Evolutionary conservation across 768 basidiomycete genomes (phyloP).

Genomic region (Boletus rufocinnamomeus): DNA sequence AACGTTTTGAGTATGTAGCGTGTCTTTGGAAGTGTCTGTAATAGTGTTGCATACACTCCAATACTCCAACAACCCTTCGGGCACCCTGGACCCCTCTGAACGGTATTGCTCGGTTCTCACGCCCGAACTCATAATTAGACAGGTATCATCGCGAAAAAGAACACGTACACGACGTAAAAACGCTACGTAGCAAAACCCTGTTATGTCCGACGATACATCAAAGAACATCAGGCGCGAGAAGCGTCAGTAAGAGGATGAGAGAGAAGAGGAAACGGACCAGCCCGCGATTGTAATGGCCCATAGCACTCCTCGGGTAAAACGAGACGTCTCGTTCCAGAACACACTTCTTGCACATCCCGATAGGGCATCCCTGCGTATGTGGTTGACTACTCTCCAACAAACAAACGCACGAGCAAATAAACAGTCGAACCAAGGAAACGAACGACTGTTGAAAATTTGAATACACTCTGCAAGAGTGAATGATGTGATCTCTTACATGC

Average conservation of each 20-base stretch:
- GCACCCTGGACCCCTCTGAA: too few relatives aligned
- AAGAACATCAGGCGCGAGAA: not conserved
- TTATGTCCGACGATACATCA: not conserved
- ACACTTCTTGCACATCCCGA: not conserved
- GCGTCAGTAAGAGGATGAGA: not conserved
- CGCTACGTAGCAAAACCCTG: not conserved
- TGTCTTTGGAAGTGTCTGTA: too few relatives aligned
- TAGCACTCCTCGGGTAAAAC: not conserved
- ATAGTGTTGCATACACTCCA: too few relatives aligned
- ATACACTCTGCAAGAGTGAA: not conserved
- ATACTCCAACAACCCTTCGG: too few relatives aligned
- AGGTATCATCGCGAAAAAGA: not conserved
- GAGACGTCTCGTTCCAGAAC: not conserved
- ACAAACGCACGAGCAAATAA: conserved; percentile 84
- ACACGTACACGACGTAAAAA: not conserved
- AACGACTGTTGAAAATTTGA: conserved; percentile 53
- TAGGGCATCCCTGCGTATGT: too few relatives aligned
- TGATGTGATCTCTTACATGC: conserved; percentile 60
- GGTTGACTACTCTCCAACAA: conserved; percentile 72
- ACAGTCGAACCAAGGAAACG: conserved; percentile 80
- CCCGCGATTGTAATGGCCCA: conserved; percentile 15
- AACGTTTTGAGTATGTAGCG: too few relatives aligned
- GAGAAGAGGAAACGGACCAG: not conserved
- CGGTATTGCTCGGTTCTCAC: too few relatives aligned
- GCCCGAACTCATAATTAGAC: too few relatives aligned